Base-by-base conservation (phyloP, 2,329 filamentous ascomycete genomes). In the Cadophora gregata region DNA sequence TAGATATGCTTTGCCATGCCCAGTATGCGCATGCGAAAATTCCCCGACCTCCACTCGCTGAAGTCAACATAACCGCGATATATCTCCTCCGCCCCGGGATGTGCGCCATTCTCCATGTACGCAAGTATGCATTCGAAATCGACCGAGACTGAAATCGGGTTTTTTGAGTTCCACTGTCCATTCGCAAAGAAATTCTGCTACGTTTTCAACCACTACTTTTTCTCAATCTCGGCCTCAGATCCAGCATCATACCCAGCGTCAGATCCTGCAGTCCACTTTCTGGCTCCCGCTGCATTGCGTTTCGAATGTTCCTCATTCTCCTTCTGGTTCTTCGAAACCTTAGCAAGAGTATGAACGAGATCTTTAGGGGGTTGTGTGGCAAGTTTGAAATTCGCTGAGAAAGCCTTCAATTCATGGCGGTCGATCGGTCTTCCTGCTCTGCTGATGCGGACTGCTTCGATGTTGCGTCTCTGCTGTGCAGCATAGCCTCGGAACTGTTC, bases 401-500 rank as follows among this genome's bases (percentile, higher is more conserved):
- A 60, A 1, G 24, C 27, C 47, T 36, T 64, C n/a, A 64, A 16
- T n/a, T n/a, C 38, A 27, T 27, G 93, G 77, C 97, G 96, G 77
- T 97, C 96, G 67, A 84, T 85, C 16, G 14, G 36, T 8, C 4
- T 6, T 76, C 85, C 87, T 9, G 84, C 84, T 77, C 89, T 90
- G 72, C 79, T 85, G 68, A 78, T 81, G 53, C 87, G 82, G 45
- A 78, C 81, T 74, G 87, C 85, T 73, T 89, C 86, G 4, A 83
- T 83, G 66, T 83, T 84, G 64, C 80, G 80, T 65, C 85, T 82
- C 75, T 88, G 83, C 67, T 83, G 82, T 25, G 79, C 82, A 21
- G 88, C 88, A 76, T 91, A 91, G 8, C 79, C 82, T 77, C 87
- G 90, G 78, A 91, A 91, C 1, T 85, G 7, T 7, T 16, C 84